Base-by-base conservation (phyloP, 2,329 filamentous ascomycete genomes). In the Aspergillus sclerotialis region DNA sequence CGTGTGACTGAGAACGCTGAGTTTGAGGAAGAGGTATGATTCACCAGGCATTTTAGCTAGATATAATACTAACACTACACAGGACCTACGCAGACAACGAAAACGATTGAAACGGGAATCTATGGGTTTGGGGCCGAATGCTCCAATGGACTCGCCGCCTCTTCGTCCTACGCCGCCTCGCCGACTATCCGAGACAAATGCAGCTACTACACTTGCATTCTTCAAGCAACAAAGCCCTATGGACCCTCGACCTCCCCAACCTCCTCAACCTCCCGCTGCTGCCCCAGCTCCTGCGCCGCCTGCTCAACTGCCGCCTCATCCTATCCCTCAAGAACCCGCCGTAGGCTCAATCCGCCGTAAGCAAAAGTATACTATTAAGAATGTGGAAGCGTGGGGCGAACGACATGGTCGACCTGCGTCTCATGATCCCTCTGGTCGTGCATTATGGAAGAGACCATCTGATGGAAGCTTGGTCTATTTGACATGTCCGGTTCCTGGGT, bases 311-410 rank as follows among this genome's bases (percentile, higher is more conserved):
- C 47, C 50, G 23, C 33, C 44, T 11, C 42, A 40, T 16, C 39
- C 46, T 18, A 37, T 44, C n/a, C 28, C 43, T 4, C 56, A 54
- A 29, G 54, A 60, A 23, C 43, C 46, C 15, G 38, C 44, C 15
- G 50, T 48, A 14, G 45, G 45, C 27, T 51, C 56, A 2, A 54
- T 62, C 38, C 48, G 60, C 10, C 56, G 57, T 24, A 62, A 63
- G 39, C 60, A 63, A 43, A 63, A 63, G 39, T 63, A 63, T 38
- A 63, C 60, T 4, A 63, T 63, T 41, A 63, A 63, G 37, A 63
- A 63, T 24, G 58, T 60, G 16, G 60, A 63, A 40, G 60, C 58
- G 6, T 63, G 60, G 58, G 60, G 60, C 18, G 60, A 63, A 34
- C 59, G 60, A 11, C 60, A 63, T 36, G 60, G 60, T 33, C 55